Evolutionary conservation across 2,329 filamentous ascomycete species (phyloP), one percentile per base, ranked within the genome.

Genomic region (Penicillium brasilianum): DNA sequence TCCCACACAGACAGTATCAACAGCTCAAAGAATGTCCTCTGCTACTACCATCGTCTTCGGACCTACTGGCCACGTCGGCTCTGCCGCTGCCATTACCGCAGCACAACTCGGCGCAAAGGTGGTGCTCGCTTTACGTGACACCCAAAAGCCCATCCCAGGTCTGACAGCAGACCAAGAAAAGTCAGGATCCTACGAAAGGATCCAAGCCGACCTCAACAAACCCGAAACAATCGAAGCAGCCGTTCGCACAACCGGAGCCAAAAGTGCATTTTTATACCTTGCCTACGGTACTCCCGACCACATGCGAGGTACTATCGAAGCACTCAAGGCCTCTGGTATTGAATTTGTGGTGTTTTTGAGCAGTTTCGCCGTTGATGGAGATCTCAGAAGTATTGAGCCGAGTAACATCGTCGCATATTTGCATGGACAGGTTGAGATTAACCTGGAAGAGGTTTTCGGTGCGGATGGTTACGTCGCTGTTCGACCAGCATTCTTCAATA

Each of bases 211-310:
- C 66, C 74, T 85, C 6, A 69, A 70, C 3, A 60, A 81, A 0
- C 78, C 82, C 0, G 74, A 76, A 0, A 77, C 77, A 5, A 65
- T 85, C 20, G 56, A 55, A 4, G 66, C 66, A 0, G 83, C 82
- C 0, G 77, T 83, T 0, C 30, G 49, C 0, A 30, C 57, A 13
- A 61, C 81, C 0, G 75, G 77, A 9, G 82, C 83, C 16, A 82
- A 76, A 46, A 65, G 68, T 8, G 83, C 83, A 0, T 85, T 84
- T 72, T 73, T 84, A 50, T 85, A 86, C 68, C 30, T 74, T 2
- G 65, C 74, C 8, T 63, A 70, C 13, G 65, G 70, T 30, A 60
- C 70, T 0, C 5, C 66, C 1, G 80, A 84, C 61, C 57, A 74
- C 57, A 80, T 84, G 79, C 72, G 71, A 16, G 58, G 69, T 8